These are phyloP conservation scores for Oropetium thomaeum DNA, from an alignment of 176 grass and related monocot genomes.

Conservation along the genomic window DNA sequence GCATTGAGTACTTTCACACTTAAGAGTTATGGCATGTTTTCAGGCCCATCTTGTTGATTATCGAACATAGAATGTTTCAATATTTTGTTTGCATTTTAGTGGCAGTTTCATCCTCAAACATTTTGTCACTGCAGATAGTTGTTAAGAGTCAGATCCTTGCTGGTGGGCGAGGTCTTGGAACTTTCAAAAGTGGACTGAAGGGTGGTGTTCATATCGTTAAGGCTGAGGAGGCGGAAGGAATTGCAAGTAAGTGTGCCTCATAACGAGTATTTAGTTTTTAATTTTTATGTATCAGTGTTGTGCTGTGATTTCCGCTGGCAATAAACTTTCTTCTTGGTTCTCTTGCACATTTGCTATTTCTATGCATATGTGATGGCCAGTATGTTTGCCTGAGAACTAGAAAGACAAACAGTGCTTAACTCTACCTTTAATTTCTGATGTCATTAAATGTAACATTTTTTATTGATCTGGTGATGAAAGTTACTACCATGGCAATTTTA, in stretches of 20 bases:
- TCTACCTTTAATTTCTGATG: not conserved
- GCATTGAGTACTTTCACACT: not conserved
- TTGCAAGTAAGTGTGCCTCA: conserved; percentile 53
- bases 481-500: not conserved
- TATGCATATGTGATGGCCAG: not conserved
- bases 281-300: conserved; percentile 1
- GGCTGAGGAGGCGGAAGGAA: conserved; percentile 66
- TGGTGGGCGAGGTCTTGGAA: conserved; percentile 90
- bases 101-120: not conserved
- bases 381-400: not conserved
- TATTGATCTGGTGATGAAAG: not conserved
- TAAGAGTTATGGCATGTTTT: no score
- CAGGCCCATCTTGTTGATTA: not conserved
- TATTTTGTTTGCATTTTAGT: conserved; percentile 18
- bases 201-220: conserved; percentile 99
- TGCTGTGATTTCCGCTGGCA: not conserved
- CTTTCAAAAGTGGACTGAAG: conserved; percentile 96
- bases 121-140: conserved; percentile 59
- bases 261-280: not conserved
- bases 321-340: not conserved
- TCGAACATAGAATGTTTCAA: not conserved
- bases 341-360: not conserved
- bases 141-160: conserved; percentile 99
- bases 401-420: not conserved
- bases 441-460: not conserved